phyloP scores from a whole-genome alignment of 1,284 basidiomycete genomes.

The Hypsizygus ulmarius region DNA sequence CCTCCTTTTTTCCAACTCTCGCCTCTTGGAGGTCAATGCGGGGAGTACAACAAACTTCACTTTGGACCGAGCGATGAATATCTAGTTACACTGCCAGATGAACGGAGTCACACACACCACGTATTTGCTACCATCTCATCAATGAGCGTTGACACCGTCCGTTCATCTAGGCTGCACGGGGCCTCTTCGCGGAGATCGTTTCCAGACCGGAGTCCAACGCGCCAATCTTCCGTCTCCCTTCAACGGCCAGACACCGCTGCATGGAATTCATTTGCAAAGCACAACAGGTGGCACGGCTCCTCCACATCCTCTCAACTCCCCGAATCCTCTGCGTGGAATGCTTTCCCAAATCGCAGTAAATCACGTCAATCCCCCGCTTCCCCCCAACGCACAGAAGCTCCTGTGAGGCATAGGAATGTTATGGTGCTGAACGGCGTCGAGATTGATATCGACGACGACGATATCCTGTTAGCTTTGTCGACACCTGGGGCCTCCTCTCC shows the following conservation, averaged over 20 bases:
- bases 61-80: neutral
- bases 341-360: slow-evolving; percentile 8
- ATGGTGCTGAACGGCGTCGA: slow-evolving; percentile 31
- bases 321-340: slow-evolving; percentile 9
- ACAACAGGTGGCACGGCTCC: neutral
- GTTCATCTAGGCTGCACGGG: too few species aligned
- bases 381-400: slow-evolving; percentile 7
- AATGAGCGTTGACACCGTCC: too few species aligned
- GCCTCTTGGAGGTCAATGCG: slow-evolving; percentile 5
- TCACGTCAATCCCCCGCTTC: slow-evolving; percentile 8
- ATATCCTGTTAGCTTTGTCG: neutral
- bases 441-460: slow-evolving; percentile 26
- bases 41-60: neutral
- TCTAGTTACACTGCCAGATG: neutral
- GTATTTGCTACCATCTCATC: neutral
- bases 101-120: neutral
- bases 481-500: slow-evolving; percentile 4
- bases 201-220: neutral
- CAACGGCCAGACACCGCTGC: neutral
- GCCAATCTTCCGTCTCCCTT: neutral
- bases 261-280: too few species aligned
- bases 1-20: slow-evolving; percentile 23
- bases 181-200: neutral
- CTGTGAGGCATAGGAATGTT: slow-evolving; percentile 20
- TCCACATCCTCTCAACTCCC: neutral